These are phyloP conservation scores for Isochrysis galbana DNA, from an alignment of 78 protist genomes.

Conservation along the genomic window DNA sequence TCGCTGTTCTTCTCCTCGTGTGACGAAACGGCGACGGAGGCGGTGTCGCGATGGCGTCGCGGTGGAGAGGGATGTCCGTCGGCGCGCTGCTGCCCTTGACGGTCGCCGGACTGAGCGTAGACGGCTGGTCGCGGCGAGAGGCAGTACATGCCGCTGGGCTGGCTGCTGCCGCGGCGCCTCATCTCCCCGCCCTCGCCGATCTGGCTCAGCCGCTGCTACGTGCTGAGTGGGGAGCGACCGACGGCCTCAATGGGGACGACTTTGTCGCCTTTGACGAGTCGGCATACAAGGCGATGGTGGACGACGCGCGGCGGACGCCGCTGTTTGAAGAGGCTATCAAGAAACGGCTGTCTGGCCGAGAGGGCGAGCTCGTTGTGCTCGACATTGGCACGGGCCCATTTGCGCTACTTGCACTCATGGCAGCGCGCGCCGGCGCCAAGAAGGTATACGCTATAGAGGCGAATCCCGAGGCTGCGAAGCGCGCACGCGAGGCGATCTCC, in stretches of 20 bases:
- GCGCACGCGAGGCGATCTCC: not conserved
- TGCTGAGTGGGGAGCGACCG: not conserved
- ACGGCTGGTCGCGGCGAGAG: too few relatives aligned
- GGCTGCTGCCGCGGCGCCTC: too few relatives aligned
- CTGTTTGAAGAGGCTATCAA: not conserved
- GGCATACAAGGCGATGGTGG: not conserved
- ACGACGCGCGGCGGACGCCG: not conserved
- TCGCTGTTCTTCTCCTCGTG: too few relatives aligned
- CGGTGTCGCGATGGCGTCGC: too few relatives aligned
- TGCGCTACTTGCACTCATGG: conserved; percentile 33
- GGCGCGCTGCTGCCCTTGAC: too few relatives aligned
- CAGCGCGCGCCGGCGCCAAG: conserved; percentile 31
- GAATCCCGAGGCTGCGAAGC: not conserved
- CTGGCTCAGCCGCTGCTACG: too few relatives aligned
- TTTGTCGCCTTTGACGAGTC: not conserved
- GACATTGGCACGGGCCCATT: conserved; percentile 47
- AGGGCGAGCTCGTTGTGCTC: not conserved
- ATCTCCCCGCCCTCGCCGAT: too few relatives aligned
- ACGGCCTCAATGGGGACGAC: not conserved
- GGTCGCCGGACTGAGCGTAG: too few relatives aligned
- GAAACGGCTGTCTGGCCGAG: not conserved
- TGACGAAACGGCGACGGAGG: too few relatives aligned
- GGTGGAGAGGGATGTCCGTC: too few relatives aligned
- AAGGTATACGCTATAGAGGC: conserved; percentile 49
- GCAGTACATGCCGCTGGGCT: too few relatives aligned